Evolutionary conservation across 2,329 filamentous ascomycete species (phyloP).

Genomic region (Lachnellula hyalina): DNA sequence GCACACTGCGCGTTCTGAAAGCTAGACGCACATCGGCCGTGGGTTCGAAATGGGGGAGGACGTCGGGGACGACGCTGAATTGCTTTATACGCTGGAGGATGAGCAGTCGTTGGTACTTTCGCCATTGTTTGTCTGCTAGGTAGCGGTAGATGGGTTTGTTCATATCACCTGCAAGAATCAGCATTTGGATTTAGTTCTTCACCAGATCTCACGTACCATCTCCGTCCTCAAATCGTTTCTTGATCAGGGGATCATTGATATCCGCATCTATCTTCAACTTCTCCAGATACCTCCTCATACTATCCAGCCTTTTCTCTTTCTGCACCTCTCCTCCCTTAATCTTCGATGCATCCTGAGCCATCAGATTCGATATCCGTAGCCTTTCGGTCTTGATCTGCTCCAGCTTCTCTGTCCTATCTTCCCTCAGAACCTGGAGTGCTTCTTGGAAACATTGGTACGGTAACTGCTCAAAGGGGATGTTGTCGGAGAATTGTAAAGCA

Average conservation of each 20-base stretch:
- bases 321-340: constrained; percentile 57
- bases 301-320: constrained; percentile 62
- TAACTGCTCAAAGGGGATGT: constrained; percentile 81
- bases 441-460: constrained; percentile 99
- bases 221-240: constrained; percentile 90
- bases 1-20: constrained; percentile 65
- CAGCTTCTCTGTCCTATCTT: constrained; percentile 78
- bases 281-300: constrained; percentile 68
- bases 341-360: constrained; percentile 50
- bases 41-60: constrained; percentile 75
- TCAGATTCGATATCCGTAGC: constrained; percentile 62
- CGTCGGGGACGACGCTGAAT: constrained; percentile 82
- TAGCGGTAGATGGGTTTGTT: constrained; percentile 92
- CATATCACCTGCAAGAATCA: constrained; percentile 69
- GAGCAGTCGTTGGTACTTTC: constrained; percentile 71
- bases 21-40: constrained; percentile 74
- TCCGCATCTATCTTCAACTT: constrained; percentile 83
- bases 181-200: constrained; percentile 2
- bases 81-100: constrained; percentile 81
- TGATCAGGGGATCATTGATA: constrained; percentile 90
- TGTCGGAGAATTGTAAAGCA: constrained; percentile 58
- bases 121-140: constrained; percentile 85
- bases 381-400: constrained; percentile 63
- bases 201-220: constrained; percentile 54
- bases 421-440: constrained; percentile 74